Percentiles rank a stretch among this genome's conserved stretches.
Conservation (phyloP, 2,329 filamentous ascomycete genomes). For the Escovopsis sp. region DNA sequence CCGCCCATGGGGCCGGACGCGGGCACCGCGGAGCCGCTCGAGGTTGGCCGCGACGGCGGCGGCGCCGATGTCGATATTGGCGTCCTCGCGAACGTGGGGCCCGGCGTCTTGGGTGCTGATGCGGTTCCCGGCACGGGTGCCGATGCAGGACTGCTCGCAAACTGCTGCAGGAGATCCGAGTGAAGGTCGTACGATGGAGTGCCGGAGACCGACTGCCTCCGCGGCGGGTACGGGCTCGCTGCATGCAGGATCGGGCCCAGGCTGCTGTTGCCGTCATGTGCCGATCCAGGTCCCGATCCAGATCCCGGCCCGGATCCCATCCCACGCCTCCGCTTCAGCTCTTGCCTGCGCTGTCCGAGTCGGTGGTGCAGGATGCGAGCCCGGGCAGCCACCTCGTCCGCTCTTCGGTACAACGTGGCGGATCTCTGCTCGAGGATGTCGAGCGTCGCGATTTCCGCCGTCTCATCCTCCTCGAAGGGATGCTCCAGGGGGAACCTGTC, state of each 20-base stretch:
- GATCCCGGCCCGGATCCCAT: too few relatives aligned
- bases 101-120: slow-evolving; percentile 11
- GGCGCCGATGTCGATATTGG: slow-evolving; percentile 6
- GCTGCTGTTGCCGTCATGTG: too few relatives aligned
- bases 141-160: slow-evolving; percentile 12
- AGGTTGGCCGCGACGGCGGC: too few relatives aligned
- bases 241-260: slow-evolving; percentile 13
- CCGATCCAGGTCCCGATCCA: too few relatives aligned
- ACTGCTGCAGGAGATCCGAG: slow-evolving; percentile 40
- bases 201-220: not conserved
- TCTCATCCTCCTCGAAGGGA: slow-evolving; percentile 72
- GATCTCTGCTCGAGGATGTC: slow-evolving; percentile 72
- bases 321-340: slow-evolving; percentile 15
- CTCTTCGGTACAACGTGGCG: slow-evolving; percentile 60
- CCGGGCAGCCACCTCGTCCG: slow-evolving; percentile 50
- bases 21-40: too few relatives aligned
- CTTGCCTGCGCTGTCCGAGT: slow-evolving; percentile 26
- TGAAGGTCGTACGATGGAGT: slow-evolving; percentile 31
- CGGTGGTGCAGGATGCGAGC: slow-evolving; percentile 69
- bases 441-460: slow-evolving; percentile 67
- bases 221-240: slow-evolving; percentile 11
- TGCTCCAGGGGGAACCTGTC: slow-evolving; percentile 66
- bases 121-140: slow-evolving; percentile 10
- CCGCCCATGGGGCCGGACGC: too few relatives aligned
- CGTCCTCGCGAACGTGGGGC: slow-evolving; percentile 13